These are phyloP conservation scores for Vigna unguiculata DNA, from an alignment of 306 rosid genomes.

Conservation along the genomic window DNA sequence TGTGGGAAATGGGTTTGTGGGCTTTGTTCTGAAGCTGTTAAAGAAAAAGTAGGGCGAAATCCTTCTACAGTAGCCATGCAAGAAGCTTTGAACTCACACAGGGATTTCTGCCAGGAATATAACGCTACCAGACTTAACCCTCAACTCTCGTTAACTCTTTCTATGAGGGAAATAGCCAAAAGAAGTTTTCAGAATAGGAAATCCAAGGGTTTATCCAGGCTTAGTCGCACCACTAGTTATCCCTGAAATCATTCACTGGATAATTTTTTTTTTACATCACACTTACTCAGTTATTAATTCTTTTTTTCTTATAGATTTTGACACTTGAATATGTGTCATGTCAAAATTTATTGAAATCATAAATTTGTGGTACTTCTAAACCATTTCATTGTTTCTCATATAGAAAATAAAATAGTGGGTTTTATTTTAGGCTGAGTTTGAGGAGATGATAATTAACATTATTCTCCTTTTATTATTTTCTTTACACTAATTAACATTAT, in stretches of 20 bases:
- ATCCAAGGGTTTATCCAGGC: conserved; percentile 34
- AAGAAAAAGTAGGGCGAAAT: conserved; percentile 47
- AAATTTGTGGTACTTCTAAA: too few relatives aligned
- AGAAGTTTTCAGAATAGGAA: conserved; percentile 57
- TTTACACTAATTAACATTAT: not conserved
- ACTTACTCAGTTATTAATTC: not conserved
- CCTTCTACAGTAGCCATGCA: conserved; percentile 23
- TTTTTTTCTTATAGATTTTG: not conserved
- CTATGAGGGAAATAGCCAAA: conserved; percentile 67
- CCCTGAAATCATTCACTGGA: conserved; percentile 49
- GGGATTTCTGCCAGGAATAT: conserved; percentile 59
- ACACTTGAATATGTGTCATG: not conserved
- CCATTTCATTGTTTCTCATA: not conserved
- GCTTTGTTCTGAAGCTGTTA: conserved; percentile 80
- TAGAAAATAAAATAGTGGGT: not conserved
- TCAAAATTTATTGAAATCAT: not conserved
- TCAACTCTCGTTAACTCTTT: conserved; percentile 62
- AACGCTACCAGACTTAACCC: conserved; percentile 67
- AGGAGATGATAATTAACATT: not conserved
- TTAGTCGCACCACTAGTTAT: conserved; percentile 59
- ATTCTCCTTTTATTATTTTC: not conserved
- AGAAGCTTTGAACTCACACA: conserved; percentile 60
- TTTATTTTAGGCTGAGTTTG: not conserved
- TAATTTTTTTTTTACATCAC: not conserved
- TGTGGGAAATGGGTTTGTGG: conserved; percentile 81